phyloP scores from a whole-genome alignment of 1,139 yeast genomes.

The Barnettozyma hawaiiensis region DNA sequence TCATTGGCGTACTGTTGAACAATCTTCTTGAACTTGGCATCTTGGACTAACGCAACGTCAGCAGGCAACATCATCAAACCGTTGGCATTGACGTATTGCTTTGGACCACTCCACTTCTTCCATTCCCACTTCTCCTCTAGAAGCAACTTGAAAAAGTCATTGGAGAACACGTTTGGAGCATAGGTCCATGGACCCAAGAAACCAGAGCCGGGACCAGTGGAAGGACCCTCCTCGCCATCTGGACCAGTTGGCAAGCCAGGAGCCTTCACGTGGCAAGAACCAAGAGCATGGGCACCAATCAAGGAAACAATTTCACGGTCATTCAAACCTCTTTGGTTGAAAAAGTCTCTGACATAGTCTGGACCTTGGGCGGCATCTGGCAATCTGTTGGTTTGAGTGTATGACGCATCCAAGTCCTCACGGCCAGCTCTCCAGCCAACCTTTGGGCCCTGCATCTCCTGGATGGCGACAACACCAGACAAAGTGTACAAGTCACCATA shows the following conservation, averaged over 20 bases:
- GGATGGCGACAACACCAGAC: slow-evolving; percentile 81
- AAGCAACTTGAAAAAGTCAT: slow-evolving; percentile 72
- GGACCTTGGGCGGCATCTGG: slow-evolving; percentile 79
- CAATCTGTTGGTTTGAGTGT: slow-evolving; percentile 63
- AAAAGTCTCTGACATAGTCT: slow-evolving; percentile 60
- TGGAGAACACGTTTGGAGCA: slow-evolving; percentile 76
- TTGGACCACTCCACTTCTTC: slow-evolving; percentile 68
- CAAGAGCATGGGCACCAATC: slow-evolving; percentile 85
- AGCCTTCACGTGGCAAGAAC: slow-evolving; percentile 60
- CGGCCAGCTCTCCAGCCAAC: slow-evolving; percentile 88
- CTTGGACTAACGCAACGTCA: slow-evolving; percentile 69
- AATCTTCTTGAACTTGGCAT: slow-evolving; percentile 56
- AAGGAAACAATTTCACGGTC: slow-evolving; percentile 84
- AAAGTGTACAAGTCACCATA: slow-evolving; percentile 87
- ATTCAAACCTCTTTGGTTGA: slow-evolving; percentile 67
- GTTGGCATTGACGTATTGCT: slow-evolving; percentile 67
- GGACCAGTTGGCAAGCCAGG: slow-evolving; percentile 18
- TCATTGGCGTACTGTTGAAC: slow-evolving; percentile 71
- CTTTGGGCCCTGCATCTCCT: slow-evolving; percentile 84
- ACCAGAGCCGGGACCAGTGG: slow-evolving; percentile 44
- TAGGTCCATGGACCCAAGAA: slow-evolving; percentile 97
- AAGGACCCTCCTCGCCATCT: slow-evolving; percentile 24
- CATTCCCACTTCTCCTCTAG: slow-evolving; percentile 72
- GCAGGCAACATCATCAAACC: slow-evolving; percentile 89
- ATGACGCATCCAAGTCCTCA: slow-evolving; percentile 40